Percentiles rank a stretch among this genome's conserved stretches.
These are phyloP conservation scores for Pholiota conissans DNA, from an alignment of 768 basidiomycete genomes.

Conservation along the genomic window DNA sequence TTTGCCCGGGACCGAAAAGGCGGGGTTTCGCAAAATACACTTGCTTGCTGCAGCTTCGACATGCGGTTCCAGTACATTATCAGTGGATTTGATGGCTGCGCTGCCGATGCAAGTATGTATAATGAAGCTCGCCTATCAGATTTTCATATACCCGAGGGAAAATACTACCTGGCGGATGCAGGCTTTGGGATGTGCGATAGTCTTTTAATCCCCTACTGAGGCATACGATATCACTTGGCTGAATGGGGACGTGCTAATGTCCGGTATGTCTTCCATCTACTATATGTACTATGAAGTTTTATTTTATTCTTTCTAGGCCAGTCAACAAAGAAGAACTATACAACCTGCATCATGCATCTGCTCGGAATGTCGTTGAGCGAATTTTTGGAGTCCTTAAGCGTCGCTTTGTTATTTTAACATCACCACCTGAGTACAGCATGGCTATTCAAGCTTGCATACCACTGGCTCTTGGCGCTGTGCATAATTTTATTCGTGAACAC, in stretches of 20 bases:
- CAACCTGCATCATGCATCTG: slow-evolving; percentile 39
- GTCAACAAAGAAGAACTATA: slow-evolving; percentile 36
- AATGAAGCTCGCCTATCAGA: not conserved
- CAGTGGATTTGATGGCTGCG: not conserved
- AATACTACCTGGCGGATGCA: slow-evolving; percentile 29
- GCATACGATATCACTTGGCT: slow-evolving; percentile 35
- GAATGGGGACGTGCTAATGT: slow-evolving; percentile 30
- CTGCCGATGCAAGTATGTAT: not conserved
- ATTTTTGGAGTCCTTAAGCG: slow-evolving; percentile 30
- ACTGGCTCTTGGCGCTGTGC: slow-evolving; percentile 20
- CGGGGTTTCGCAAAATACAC: not conserved
- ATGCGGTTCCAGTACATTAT: not conserved
- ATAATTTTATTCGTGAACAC: slow-evolving; percentile 23
- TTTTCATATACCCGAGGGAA: not conserved
- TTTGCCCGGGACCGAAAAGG: not conserved
- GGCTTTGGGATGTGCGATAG: slow-evolving; percentile 31
- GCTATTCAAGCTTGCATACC: slow-evolving; percentile 23
- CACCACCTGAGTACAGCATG: slow-evolving; percentile 7
- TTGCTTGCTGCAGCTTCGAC: not conserved
- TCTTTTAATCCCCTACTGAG: slow-evolving; percentile 37
- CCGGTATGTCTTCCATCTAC: slow-evolving; percentile 10
- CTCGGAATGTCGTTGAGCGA: slow-evolving; percentile 36
- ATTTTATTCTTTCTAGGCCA: slow-evolving; percentile 25
- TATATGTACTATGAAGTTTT: not conserved
- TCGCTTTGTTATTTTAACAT: slow-evolving; percentile 3